A percentile compares a stretch with the other conserved stretches of the same genome.
Conservation (phyloP, 139 green algal genomes). For the Bryopsis sp. region DNA sequence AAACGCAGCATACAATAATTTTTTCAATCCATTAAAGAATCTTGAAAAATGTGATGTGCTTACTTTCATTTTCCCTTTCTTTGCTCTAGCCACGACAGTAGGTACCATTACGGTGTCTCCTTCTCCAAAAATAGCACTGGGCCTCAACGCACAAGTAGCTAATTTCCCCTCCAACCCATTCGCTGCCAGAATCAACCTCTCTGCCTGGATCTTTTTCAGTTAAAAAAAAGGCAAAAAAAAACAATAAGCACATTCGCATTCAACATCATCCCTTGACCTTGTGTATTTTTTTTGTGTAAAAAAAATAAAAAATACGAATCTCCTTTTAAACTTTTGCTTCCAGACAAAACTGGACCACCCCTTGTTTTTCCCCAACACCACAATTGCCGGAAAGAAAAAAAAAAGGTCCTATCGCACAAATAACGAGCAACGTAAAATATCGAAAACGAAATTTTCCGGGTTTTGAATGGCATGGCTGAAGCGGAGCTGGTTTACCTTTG, state of each 20-base stretch:
- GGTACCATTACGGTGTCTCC: slow-evolving; percentile 72
- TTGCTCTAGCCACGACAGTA: slow-evolving; percentile 39
- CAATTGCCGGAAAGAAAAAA: slow-evolving; percentile 17
- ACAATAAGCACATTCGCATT: too few relatives aligned
- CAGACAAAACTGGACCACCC: too few relatives aligned
- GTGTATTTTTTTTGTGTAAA: too few relatives aligned
- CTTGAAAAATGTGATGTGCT: slow-evolving; percentile 6
- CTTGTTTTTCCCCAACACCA: too few relatives aligned
- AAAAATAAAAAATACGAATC: too few relatives aligned
- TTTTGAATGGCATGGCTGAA: too few relatives aligned
- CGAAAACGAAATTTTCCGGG: too few relatives aligned
- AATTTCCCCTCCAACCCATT: slow-evolving; percentile 45
- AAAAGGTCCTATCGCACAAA: neutral
- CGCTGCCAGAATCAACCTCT: slow-evolving; percentile 66
- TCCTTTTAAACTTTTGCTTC: too few relatives aligned
- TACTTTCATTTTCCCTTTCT: slow-evolving; percentile 14
- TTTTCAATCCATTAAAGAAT: too few relatives aligned
- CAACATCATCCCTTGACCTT: too few relatives aligned
- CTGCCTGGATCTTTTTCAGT: slow-evolving; percentile 32
- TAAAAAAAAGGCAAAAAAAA: too few relatives aligned
- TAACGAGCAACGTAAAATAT: neutral
- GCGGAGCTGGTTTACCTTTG: slow-evolving; percentile 40
- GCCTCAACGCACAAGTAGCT: slow-evolving; percentile 58
- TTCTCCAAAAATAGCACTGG: slow-evolving; percentile 82
- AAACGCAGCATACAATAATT: too few relatives aligned